A percentile compares a stretch with the other conserved stretches of the same genome.
Conservation (phyloP, 176 grass and related monocot genomes). For the Hsuehochloa calcarea region DNA sequence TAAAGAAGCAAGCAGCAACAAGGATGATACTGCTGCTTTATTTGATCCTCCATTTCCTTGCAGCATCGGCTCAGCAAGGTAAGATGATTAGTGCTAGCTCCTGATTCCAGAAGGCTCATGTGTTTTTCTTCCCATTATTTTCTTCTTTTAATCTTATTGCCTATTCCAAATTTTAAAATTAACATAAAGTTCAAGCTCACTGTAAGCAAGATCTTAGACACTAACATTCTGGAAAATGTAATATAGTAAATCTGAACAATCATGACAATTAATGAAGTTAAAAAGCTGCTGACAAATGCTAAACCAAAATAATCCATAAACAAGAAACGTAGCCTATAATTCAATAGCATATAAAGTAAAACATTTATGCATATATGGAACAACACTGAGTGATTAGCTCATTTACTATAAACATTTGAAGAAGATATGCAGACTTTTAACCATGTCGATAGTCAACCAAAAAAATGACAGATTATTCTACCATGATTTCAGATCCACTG, state of each 20-base stretch:
- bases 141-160: background rate
- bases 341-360: background rate
- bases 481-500: background rate
- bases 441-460: background rate
- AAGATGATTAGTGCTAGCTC: conserved; percentile 2
- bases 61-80: conserved; percentile 17
- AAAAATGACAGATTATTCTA: background rate
- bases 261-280: background rate
- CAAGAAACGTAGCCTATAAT: background rate
- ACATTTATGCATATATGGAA: conserved; percentile 6
- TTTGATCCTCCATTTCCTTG: conserved; percentile 10
- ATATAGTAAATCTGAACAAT: background rate
- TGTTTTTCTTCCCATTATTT: background rate
- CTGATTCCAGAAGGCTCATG: conserved; percentile 1
- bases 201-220: background rate
- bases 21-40: conserved; percentile 20
- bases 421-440: conserved; percentile 15
- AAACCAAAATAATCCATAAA: background rate
- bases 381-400: background rate
- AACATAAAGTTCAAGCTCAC: background rate
- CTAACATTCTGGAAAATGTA: conserved; percentile 8
- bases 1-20: conserved; percentile 29
- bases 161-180: background rate
- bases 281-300: background rate
- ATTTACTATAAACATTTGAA: conserved; percentile 22